Base-by-base conservation (phyloP, 2,329 filamentous ascomycete species). In the Ilyonectria robusta region DNA sequence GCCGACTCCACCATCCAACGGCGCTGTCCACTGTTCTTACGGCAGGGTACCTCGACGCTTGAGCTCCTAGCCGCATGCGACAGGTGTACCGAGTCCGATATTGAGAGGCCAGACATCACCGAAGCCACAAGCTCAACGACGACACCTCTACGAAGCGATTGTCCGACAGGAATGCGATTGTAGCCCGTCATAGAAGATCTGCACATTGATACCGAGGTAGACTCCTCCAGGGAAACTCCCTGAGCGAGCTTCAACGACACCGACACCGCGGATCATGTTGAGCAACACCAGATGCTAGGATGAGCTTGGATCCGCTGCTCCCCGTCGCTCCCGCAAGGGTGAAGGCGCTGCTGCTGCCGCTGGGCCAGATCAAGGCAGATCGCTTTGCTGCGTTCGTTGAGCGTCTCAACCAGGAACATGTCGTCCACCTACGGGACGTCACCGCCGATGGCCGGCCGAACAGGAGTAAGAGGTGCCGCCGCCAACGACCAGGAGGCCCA, bases 291-390 rank as follows among this genome's bases (percentile, higher is more conserved):
- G 78, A 84, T 86, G 83, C 81, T 86, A 92, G 83, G 79, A 97
- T 97, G 94, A 92, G 89, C 84, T 88, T 93, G 83, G 95, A 98
- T 86, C 91, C 93, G 81, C 89, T 97, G 81, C 93, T 95, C 80
- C 94, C 95, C 82, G 91, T 95, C 84, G 93, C 95, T 82, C 94
- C 94, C 79, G 95, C 94, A 84, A 93, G 93, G 87, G 90, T 98
- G 78, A 93, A 93, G 84, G 94, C 92, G 70, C 89, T 98, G 75
- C 88, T 97, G 66, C 85, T 98, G 68, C 96, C 96, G 61, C 87
- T 97, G 72, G 95, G 95, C 59, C 92, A 89, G 78, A 96, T 98
- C 80, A 95, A 91, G 79, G 89, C 91, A 68, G 91, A 92, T 59
- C 89, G 93, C 66, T 98, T 98, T 81, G 82, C 91, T 74, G 86